A percentile compares a stretch with the other conserved stretches of the same genome.
Conservation (phyloP, 2,329 filamentous ascomycete genomes). For the Cladosporium austrohemisphaericum region DNA sequence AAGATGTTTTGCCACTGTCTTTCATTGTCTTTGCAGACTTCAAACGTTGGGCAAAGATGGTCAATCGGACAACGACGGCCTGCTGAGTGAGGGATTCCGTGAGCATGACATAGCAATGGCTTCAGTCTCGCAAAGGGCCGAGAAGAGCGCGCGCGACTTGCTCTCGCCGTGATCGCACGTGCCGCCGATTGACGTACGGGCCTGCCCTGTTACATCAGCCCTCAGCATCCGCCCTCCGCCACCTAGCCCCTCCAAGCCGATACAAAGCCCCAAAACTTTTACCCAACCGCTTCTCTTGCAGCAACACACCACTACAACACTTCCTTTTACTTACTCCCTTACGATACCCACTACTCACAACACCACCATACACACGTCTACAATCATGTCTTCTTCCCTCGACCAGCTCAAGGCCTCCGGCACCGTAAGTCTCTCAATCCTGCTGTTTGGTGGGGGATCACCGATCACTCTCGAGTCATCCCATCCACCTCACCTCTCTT, state of each 20-base stretch:
- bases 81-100: conserved; percentile 10
- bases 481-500: neutral
- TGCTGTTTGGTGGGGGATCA: neutral
- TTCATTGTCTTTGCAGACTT: too few relatives aligned
- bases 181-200: conserved; percentile 1
- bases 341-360: neutral
- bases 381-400: conserved; percentile 76
- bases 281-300: conserved; percentile 13
- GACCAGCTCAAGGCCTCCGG: conserved; percentile 96
- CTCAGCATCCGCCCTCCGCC: conserved; percentile 4
- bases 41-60: too few relatives aligned
- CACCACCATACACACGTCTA: conserved; percentile 13
- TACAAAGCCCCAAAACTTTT: conserved; percentile 11
- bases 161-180: neutral
- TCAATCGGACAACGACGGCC: too few relatives aligned
- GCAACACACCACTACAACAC: conserved; percentile 1
- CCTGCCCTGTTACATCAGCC: conserved; percentile 2
- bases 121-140: neutral
- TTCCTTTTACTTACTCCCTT: conserved; percentile 3
- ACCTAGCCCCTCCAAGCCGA: conserved; percentile 12
- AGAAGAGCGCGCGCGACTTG: neutral
- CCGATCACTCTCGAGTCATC: conserved; percentile 8
- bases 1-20: too few relatives aligned
- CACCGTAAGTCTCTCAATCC: conserved; percentile 66
- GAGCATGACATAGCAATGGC: conserved; percentile 15